Percentiles rank a stretch among this genome's conserved stretches.
phyloP scores from a whole-genome alignment of 371 early-diverging fungal genomes.

The Dichotomocladium elegans region DNA sequence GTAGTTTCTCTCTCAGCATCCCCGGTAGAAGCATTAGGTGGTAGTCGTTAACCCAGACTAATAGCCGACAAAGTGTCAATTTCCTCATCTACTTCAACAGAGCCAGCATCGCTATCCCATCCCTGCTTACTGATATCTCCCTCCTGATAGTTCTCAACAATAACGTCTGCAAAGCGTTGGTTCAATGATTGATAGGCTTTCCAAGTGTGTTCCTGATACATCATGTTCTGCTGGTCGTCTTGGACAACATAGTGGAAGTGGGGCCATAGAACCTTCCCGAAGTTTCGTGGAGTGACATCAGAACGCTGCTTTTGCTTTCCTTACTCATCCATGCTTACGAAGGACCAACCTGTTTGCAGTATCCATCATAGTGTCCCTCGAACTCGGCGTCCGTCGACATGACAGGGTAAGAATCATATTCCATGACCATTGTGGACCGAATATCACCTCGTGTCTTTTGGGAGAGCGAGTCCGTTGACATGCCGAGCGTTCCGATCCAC shows the following conservation, averaged over 20 bases:
- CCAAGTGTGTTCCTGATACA: conserved; percentile 84
- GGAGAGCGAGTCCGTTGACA: conserved; percentile 65
- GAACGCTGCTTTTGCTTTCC: neutral
- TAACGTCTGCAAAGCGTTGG: conserved; percentile 72
- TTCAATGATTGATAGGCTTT: conserved; percentile 81
- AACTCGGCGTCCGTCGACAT: conserved; percentile 79
- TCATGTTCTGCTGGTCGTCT: conserved; percentile 55
- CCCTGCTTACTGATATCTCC: conserved; percentile 77
- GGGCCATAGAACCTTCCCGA: conserved; percentile 86
- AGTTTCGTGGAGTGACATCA: neutral
- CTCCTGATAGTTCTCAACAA: conserved; percentile 66
- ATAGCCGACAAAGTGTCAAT: neutral
- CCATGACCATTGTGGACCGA: conserved; percentile 49
- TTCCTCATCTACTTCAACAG: neutral
- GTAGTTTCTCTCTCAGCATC: conserved; percentile 80
- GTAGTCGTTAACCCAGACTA: conserved; percentile 99
- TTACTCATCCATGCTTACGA: neutral
- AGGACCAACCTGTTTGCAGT: conserved; percentile 78
- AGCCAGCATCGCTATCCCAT: neutral
- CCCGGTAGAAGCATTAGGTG: conserved; percentile 91
- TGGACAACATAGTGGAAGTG: conserved; percentile 90
- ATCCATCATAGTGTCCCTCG: conserved; percentile 87
- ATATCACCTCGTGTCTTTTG: conserved; percentile 58
- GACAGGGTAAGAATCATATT: conserved; percentile 76
- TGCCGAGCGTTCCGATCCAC: conserved; percentile 79